These are phyloP conservation scores for Phellopilus nigrolimitatus DNA, from an alignment of 1,284 basidiomycete genomes.

Conservation along the genomic window DNA sequence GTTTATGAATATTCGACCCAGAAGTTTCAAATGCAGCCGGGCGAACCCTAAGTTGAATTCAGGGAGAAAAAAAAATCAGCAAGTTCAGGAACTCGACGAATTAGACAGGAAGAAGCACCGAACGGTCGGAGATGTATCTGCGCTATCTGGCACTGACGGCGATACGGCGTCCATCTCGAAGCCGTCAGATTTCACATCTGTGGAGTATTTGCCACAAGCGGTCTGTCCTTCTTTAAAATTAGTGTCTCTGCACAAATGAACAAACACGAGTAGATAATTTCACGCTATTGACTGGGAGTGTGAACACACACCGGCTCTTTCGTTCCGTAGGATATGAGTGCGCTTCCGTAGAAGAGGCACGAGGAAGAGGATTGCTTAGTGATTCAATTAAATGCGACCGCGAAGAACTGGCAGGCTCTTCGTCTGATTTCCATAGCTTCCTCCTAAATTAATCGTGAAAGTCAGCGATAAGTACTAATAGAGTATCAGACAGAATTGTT, in stretches of 20 bases:
- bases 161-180: not conserved
- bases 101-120: not conserved
- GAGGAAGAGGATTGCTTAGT: not conserved
- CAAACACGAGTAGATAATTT: not conserved
- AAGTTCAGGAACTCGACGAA: not conserved
- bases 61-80: not conserved
- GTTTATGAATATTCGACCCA: not conserved
- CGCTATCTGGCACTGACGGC: not conserved
- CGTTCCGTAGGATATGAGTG: not conserved
- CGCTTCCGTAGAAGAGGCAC: not conserved
- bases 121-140: not conserved
- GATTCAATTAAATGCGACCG: too few species aligned
- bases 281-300: not conserved
- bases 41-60: not conserved
- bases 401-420: not conserved
- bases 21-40: not conserved
- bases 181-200: not conserved
- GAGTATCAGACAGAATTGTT: too few species aligned
- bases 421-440: slow-evolving; percentile 6
- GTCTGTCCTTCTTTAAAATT: not conserved
- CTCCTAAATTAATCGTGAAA: not conserved
- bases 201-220: not conserved
- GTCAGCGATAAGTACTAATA: not conserved
- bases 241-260: not conserved
- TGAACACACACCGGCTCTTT: not conserved